Evolutionary conservation across 495 filamentous ascomycete genomes (phyloP), one percentile per base, ranked within the genome.

Genomic region (Neurospora discreta): DNA sequence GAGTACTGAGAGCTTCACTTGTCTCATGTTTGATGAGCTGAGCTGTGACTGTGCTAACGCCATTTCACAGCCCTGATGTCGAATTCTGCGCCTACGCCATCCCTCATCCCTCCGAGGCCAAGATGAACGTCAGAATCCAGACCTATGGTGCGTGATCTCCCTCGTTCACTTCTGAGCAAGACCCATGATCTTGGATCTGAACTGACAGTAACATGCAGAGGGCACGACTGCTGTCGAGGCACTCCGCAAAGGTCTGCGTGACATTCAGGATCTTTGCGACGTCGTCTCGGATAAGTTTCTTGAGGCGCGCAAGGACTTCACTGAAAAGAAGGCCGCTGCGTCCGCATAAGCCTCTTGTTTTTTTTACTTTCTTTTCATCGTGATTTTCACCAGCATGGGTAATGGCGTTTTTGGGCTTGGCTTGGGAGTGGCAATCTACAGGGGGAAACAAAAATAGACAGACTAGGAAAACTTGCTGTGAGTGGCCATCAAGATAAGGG

Each of bases 31-130:
- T 9, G 7, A 1, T 65, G 52, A 33, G 15, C 52, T 33, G 52
- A 18, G 52, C 26, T 33, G 30, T 18, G 23, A 33, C 15, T 30
- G 52, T 68, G 36, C 41, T 74, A 71, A 74, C 72, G 11, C 15
- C 43, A 70, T 33, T n/a, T 39, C 5, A 71, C 72, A 97, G 95
- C 79, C 95, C 95, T 41, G 88, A 92, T 58, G 95, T 99, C 41
- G 95, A 99, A 77, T 95, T 99, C 82, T 98, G 96, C 83, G 95
- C 94, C 58, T 98, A 99, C 79, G 93, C 95, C 5, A 98, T 99
- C 70, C 95, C 95, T 10, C 95, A 99, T 84, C 95, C 96, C 41
- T 97, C 94, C 20, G 95, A 99, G 78, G 82, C 89, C 15, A 94
- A 96, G 82, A 97, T 99, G 95, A 96, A 98, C 78, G 81, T 99